Percentiles rank a stretch among this genome's conserved stretches.
These are phyloP conservation scores for Raddia distichophylla DNA, from an alignment of 176 grass and related monocot genomes.

Conservation along the genomic window DNA sequence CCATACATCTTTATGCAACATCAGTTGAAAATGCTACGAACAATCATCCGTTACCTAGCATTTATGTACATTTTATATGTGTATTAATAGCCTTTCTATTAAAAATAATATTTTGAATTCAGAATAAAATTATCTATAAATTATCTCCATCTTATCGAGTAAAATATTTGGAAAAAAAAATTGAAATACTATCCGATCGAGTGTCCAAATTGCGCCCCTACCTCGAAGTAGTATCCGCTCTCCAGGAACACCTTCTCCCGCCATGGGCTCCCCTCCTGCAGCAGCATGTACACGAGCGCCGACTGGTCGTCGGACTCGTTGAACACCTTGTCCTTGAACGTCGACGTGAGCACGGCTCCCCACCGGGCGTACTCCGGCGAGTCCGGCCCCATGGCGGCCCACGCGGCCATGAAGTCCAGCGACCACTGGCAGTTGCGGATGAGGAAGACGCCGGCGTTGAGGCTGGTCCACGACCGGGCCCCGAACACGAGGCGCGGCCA, in stretches of 20 bases:
- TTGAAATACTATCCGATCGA: no score
- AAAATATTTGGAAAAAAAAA: no score
- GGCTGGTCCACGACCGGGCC: slow-evolving; percentile 61
- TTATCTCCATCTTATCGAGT: no score
- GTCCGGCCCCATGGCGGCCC: slow-evolving; percentile 62
- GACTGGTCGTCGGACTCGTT: slow-evolving; percentile 90
- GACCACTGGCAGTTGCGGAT: slow-evolving; percentile 98
- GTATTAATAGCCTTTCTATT: no score
- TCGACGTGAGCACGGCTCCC: slow-evolving; percentile 59
- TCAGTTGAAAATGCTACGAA: no score
- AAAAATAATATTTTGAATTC: no score
- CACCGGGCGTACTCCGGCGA: slow-evolving; percentile 54
- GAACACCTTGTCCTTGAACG: slow-evolving; percentile 74
- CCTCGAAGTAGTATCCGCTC: slow-evolving; percentile 59
- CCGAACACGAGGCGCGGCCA: slow-evolving; percentile 68
- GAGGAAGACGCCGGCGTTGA: slow-evolving; percentile 96
- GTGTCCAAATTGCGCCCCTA: no score
- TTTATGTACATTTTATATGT: no score
- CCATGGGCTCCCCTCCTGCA: slow-evolving; percentile 54
- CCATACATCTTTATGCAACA: no score
- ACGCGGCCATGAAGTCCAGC: slow-evolving; percentile 82
- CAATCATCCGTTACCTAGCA: no score
- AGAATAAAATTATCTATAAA: no score
- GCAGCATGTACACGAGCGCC: slow-evolving; percentile 79
- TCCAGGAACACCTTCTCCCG: slow-evolving; percentile 72